A percentile compares a stretch with the other conserved stretches of the same genome.
phyloP scores from a whole-genome alignment of 148 eudicot species.

The Chenopodium suecicum region DNA sequence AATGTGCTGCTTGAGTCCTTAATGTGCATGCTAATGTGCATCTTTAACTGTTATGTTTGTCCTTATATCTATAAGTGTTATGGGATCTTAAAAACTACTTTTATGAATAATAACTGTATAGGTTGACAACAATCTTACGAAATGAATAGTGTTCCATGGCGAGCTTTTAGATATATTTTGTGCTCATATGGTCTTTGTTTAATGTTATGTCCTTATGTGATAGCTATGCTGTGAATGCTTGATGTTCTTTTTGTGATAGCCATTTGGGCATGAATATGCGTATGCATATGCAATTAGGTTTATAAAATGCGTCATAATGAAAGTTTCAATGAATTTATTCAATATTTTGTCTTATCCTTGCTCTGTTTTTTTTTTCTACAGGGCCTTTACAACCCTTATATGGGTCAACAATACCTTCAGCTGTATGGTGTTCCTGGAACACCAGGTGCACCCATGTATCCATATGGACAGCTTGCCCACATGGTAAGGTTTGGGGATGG shows the following conservation, averaged over 20 bases:
- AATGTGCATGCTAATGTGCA: no score
- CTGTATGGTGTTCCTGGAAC: constrained; percentile 86
- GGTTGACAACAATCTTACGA: neutral
- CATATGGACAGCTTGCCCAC: constrained; percentile 68
- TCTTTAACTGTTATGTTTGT: no score
- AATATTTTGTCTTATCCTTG: neutral
- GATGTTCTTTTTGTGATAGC: constrained; percentile 14
- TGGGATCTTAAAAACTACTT: neutral
- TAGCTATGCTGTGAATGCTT: neutral
- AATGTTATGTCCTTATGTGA: neutral
- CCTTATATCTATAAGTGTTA: neutral
- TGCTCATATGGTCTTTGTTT: neutral
- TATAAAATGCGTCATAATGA: neutral
- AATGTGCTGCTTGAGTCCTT: no score
- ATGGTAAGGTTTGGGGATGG: constrained; percentile 87
- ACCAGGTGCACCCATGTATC: constrained; percentile 64
- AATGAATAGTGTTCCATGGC: neutral
- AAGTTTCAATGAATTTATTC: neutral
- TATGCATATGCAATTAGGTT: constrained; percentile 58
- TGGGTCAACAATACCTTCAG: constrained; percentile 77
- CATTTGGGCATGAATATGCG: constrained; percentile 71
- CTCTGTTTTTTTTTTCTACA: constrained; percentile 24
- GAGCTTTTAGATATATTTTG: neutral
- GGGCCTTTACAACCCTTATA: constrained; percentile 86
- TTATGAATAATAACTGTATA: neutral